Evolutionary conservation across 805 yeast genomes (phyloP), one percentile per base, ranked within the genome.

Genomic region (Yarrowia sp.): DNA sequence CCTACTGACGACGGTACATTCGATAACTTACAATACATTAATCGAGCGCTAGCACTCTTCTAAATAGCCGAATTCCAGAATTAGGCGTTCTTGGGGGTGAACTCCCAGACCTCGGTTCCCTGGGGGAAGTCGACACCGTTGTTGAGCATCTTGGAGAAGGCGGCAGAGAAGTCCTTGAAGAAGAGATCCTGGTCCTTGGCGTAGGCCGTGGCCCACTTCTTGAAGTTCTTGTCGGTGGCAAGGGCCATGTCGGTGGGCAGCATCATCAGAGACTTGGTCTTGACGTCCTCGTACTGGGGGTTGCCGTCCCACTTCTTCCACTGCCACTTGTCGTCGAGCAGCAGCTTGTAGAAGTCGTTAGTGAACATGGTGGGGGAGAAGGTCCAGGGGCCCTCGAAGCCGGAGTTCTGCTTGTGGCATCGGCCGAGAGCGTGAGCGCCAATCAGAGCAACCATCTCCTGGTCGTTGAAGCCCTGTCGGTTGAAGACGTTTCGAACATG

Each of bases 371-470:
- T 86, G 58, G 91, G 87, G 12, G 90, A 82, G 63, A 83, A 84
- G 32, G 94, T 89, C 96, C 96, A 88, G 64, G 90, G 90, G 8
- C 96, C 94, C 65, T 86, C 90, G 76, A 77, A 89, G 1, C 93
- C 94, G 68, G 76, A 59, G 70, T 74, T 49, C 66, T 70, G 66
- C 63, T 82, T 77, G 72, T 89, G 96, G 67, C 94, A 87, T 62
- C 89, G 80, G 33, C 96, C 96, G 44, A 88, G 74, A 19, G 85
- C 81, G 73, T 89, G 96, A 1, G 92, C 92, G 51, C 91, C 91
- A 62, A 86, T 77, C 59, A 89, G 71, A 9, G 88, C 86, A 41
- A 87, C 94, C 41, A 85, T 83, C 70, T 89, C 93, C 70, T 82
- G 81, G 66, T 86, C 92, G 65, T 76, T 78, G 68, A 88, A 83